Conservation (phyloP, 306 rosid species). For the Adenanthera pavonina region DNA sequence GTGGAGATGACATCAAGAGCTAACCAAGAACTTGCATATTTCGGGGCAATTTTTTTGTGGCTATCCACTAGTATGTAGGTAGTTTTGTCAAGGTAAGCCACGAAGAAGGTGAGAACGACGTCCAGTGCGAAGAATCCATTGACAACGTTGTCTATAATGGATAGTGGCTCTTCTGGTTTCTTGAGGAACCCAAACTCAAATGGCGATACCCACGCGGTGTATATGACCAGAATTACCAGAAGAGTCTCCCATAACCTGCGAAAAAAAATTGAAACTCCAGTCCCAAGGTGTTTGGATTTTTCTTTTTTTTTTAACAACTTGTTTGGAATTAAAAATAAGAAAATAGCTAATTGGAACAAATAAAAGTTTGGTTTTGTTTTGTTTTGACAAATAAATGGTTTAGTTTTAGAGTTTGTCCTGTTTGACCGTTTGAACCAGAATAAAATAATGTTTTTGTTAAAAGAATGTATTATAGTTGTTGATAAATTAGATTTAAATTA, state of each 20-base stretch:
- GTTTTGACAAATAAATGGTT: too few relatives aligned
- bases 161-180: constrained; percentile 40
- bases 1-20: constrained; percentile 64
- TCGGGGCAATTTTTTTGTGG: constrained; percentile 61
- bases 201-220: constrained; percentile 82
- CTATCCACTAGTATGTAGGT: constrained; percentile 60
- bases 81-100: constrained; percentile 70
- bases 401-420: too few relatives aligned
- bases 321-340: not conserved
- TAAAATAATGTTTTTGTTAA: too few relatives aligned
- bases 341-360: too few relatives aligned
- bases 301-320: too few relatives aligned
- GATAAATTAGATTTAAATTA: too few relatives aligned
- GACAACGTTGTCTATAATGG: constrained; percentile 60
- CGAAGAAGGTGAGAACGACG: constrained; percentile 69
- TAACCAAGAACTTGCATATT: constrained; percentile 68
- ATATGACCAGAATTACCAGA: constrained; percentile 61
- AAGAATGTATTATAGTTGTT: too few relatives aligned
- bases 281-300: too few relatives aligned
- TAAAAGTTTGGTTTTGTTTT: too few relatives aligned
- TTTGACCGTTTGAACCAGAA: too few relatives aligned
- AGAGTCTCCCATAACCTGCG: constrained; percentile 70
- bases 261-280: not conserved
- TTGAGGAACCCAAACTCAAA: constrained; percentile 79
- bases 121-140: constrained; percentile 67